Evolutionary conservation across 352 stramenopile species (phyloP).

Genomic region (Pythium vanterpoolii): DNA sequence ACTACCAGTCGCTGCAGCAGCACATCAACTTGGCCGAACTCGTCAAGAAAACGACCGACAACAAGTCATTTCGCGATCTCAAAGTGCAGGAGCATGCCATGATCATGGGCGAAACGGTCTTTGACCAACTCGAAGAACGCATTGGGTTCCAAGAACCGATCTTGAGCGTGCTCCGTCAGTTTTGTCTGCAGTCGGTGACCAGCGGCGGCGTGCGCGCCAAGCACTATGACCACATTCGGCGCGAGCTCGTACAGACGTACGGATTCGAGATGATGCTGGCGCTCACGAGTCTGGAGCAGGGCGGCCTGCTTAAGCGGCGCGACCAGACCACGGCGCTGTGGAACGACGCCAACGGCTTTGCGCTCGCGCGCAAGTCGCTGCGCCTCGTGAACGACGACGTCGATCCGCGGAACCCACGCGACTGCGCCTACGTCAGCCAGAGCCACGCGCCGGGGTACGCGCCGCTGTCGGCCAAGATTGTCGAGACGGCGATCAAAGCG

Average conservation of each 20-base stretch:
- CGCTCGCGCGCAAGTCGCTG: conserved; percentile 85
- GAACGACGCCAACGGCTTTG: conserved; percentile 82
- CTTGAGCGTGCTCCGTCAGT: conserved; percentile 86
- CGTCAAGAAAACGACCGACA: conserved; percentile 94
- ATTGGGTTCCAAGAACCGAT: conserved; percentile 92
- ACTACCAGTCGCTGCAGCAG: conserved; percentile 94
- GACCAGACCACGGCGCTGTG: conserved; percentile 69
- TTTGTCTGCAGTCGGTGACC: conserved; percentile 94
- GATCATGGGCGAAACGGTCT: conserved; percentile 94
- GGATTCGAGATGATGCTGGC: conserved; percentile 94
- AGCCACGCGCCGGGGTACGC: conserved; percentile 90
- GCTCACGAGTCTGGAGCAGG: conserved; percentile 93
- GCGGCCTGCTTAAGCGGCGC: conserved; percentile 86
- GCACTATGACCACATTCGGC: conserved; percentile 92
- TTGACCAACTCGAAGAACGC: conserved; percentile 95
- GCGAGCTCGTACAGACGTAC: conserved; percentile 96
- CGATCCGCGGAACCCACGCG: conserved; percentile 90
- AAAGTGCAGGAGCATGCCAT: conserved; percentile 95
- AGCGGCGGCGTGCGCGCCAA: conserved; percentile 92
- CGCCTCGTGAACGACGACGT: conserved; percentile 95
- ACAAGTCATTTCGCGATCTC: conserved; percentile 91
- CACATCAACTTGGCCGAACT: conserved; percentile 97
- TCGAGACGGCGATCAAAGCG: conserved; percentile 86
- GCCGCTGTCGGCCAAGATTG: conserved; percentile 90
- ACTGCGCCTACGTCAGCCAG: conserved; percentile 91